Conservation (phyloP, 2,329 filamentous ascomycete species). For the Orbilia quercus region DNA sequence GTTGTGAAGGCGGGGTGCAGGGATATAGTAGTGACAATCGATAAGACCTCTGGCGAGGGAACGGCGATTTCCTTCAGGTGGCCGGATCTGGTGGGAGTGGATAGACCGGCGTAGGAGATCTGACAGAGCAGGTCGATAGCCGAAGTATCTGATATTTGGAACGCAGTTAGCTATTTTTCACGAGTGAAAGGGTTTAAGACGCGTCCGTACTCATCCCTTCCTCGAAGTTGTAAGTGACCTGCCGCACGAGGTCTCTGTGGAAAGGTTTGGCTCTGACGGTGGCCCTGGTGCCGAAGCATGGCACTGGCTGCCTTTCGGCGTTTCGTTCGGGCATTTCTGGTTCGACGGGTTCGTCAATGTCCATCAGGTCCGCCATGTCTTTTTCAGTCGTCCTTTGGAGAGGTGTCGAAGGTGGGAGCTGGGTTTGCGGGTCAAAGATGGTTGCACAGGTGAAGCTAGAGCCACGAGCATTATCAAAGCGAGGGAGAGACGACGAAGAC, state of each 20-base stretch:
- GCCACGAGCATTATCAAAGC: constrained; percentile 12
- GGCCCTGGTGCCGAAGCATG: constrained; percentile 27
- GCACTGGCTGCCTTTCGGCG: no score
- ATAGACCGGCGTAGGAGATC: constrained; percentile 39
- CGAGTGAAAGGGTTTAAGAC: neutral
- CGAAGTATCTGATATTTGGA: constrained; percentile 37
- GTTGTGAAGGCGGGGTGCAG: constrained; percentile 46
- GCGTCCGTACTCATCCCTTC: constrained; percentile 39
- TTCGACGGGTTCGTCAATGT: constrained; percentile 1
- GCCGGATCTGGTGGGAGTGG: constrained; percentile 18
- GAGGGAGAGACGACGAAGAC: no score
- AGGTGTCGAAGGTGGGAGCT: neutral
- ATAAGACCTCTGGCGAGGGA: constrained; percentile 37
- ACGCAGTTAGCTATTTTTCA: constrained; percentile 4
- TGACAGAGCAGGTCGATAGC: constrained; percentile 41
- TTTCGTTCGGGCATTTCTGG: neutral
- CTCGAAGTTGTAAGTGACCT: constrained; percentile 22
- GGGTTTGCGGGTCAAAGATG: neutral
- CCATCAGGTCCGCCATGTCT: constrained; percentile 24
- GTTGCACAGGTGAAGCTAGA: neutral
- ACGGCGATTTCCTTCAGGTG: constrained; percentile 26
- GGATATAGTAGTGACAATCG: constrained; percentile 47
- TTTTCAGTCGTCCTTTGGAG: neutral
- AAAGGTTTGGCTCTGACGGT: constrained; percentile 15
- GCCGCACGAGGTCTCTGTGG: constrained; percentile 20